These are phyloP conservation scores for Scheffersomyces lignosus DNA, from an alignment of 805 yeast species.

Conservation along the genomic window DNA sequence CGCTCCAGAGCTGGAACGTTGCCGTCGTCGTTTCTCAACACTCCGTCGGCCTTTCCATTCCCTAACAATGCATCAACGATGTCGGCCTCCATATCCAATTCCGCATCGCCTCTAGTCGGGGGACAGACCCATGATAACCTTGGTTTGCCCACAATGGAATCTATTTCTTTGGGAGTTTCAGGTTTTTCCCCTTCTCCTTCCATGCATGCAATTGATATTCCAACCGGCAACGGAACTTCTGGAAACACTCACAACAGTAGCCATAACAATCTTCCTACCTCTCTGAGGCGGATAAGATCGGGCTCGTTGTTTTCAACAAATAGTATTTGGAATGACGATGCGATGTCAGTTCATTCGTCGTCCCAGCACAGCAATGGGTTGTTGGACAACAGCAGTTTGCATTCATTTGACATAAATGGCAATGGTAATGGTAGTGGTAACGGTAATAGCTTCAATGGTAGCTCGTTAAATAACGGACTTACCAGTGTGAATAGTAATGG, in stretches of 20 bases:
- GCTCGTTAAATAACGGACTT: slow-evolving; percentile 9
- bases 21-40: slow-evolving; percentile 55
- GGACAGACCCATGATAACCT: background rate
- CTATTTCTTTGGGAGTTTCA: slow-evolving; percentile 16
- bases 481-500: slow-evolving; percentile 4
- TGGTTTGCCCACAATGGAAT: slow-evolving; percentile 11
- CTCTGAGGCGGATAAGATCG: slow-evolving; percentile 49
- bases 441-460: slow-evolving; percentile 5
- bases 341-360: slow-evolving; percentile 17
- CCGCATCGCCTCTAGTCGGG: slow-evolving; percentile 19
- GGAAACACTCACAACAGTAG: slow-evolving; percentile 17
- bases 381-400: slow-evolving; percentile 16
- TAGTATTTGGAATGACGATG: slow-evolving; percentile 62
- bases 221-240: slow-evolving; percentile 12
- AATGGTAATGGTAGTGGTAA: slow-evolving; percentile 8
- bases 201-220: slow-evolving; percentile 18
- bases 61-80: too few relatives aligned
- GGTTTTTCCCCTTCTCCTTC: slow-evolving; percentile 8
- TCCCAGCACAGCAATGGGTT: slow-evolving; percentile 11
- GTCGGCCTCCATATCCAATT: slow-evolving; percentile 7
- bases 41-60: slow-evolving; percentile 1
- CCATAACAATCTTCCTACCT: slow-evolving; percentile 10
- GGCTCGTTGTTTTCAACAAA: slow-evolving; percentile 51
- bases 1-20: slow-evolving; percentile 80
- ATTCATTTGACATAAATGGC: slow-evolving; percentile 12